phyloP scores from a whole-genome alignment of 2,329 filamentous ascomycete species.

The Fusarium newnesense region DNA sequence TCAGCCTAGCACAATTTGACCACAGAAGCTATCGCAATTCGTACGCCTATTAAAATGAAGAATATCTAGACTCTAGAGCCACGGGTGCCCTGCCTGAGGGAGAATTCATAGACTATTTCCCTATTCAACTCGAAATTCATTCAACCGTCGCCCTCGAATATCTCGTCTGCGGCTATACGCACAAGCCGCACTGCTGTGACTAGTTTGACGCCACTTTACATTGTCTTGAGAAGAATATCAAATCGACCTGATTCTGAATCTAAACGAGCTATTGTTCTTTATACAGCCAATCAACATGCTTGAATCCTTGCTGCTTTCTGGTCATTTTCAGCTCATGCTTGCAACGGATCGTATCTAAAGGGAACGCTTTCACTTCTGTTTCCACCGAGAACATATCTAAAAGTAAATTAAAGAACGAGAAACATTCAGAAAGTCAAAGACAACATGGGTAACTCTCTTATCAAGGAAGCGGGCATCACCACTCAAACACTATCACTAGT shows the following conservation, averaged over 20 bases:
- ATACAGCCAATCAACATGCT: not conserved
- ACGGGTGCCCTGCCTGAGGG: fast-evolving
- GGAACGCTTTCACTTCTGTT: fast-evolving
- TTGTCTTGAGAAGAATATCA: not conserved
- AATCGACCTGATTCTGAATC: fast-evolving
- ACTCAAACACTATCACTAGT: no score
- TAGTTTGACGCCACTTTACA: slow-evolving; percentile 5
- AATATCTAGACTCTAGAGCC: not conserved
- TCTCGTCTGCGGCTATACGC: not conserved
- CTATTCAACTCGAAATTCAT: not conserved
- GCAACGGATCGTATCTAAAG: not conserved
- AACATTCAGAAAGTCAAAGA: fast-evolving
- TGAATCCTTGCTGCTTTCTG: fast-evolving
- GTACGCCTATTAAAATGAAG: fast-evolving
- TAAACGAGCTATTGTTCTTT: not conserved
- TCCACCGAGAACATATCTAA: fast-evolving
- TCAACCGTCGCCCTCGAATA: not conserved
- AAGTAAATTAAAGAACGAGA: fast-evolving
- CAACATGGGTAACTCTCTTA: fast-evolving
- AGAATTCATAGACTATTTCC: fast-evolving
- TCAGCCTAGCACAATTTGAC: fast-evolving
- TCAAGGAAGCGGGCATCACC: fast-evolving
- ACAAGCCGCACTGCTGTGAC: not conserved
- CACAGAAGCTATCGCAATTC: fast-evolving
- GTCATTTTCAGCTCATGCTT: not conserved